Conservation (phyloP, 2,329 filamentous ascomycete genomes). For the Trichoderma cornu-damae region DNA sequence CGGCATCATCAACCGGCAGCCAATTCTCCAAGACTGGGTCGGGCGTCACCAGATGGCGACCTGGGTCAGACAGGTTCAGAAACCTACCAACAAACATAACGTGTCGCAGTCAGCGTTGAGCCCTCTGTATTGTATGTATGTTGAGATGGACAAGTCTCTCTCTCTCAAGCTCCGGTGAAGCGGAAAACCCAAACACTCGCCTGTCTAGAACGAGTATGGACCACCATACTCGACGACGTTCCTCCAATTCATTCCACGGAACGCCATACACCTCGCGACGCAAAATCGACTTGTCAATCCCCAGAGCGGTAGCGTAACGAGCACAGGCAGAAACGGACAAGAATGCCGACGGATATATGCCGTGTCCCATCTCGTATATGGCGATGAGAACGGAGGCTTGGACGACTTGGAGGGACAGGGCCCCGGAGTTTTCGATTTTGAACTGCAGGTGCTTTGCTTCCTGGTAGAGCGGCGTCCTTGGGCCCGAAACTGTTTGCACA, state of each 20-base stretch:
- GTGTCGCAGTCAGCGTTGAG: too few relatives aligned
- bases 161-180: too few relatives aligned
- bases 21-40: conserved; percentile 14
- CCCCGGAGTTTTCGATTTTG: conserved; percentile 3
- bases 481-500: neutral
- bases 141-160: too few relatives aligned
- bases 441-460: conserved; percentile 5
- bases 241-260: conserved; percentile 10
- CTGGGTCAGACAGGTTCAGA: conserved; percentile 13
- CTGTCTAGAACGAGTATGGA: conserved; percentile 13
- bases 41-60: conserved; percentile 16
- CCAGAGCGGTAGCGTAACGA: conserved; percentile 12
- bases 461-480: conserved; percentile 7
- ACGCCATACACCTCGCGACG: neutral
- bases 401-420: neutral
- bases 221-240: conserved; percentile 15
- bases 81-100: too few relatives aligned
- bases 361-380: conserved; percentile 16
- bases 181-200: neutral
- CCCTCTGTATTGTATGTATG: too few relatives aligned
- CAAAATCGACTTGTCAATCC: conserved; percentile 1
- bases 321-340: conserved; percentile 9
- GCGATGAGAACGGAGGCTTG: conserved; percentile 10
- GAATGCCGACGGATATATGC: conserved; percentile 11
- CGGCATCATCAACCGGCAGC: conserved; percentile 16